A percentile compares a stretch with the other conserved stretches of the same genome.
phyloP scores from a whole-genome alignment of 2,329 filamentous ascomycete genomes.

The Colletotrichum scovillei region DNA sequence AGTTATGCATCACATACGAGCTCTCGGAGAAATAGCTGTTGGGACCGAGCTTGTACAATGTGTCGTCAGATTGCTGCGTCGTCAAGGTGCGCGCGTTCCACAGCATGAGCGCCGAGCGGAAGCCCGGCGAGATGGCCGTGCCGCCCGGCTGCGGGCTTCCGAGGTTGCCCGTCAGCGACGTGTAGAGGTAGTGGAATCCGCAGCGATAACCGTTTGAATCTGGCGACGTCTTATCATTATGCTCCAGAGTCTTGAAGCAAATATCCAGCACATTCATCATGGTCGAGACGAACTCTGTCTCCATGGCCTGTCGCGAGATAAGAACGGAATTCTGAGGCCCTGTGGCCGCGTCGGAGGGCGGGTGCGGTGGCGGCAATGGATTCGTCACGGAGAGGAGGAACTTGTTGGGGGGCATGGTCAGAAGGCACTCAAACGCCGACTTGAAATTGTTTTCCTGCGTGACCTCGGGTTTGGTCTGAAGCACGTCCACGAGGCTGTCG shows the following conservation, averaged over 20 bases:
- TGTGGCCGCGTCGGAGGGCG: constrained; percentile 27
- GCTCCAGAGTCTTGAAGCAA: constrained; percentile 27
- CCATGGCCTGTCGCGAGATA: constrained; percentile 30
- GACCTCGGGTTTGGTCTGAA: no score
- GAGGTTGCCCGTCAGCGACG: constrained; percentile 32
- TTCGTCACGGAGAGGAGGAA: constrained; percentile 24
- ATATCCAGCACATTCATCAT: constrained; percentile 35
- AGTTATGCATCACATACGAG: constrained; percentile 3
- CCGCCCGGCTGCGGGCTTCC: constrained; percentile 29
- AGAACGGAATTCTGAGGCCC: constrained; percentile 35
- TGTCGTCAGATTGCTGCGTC: not conserved
- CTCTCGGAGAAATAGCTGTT: constrained; percentile 11
- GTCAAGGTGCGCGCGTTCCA: constrained; percentile 3
- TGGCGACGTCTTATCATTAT: constrained; percentile 23
- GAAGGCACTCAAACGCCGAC: no score
- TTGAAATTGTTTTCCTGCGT: no score
- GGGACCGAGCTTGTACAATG: not conserved
- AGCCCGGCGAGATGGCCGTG: constrained; percentile 13
- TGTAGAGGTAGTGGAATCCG: constrained; percentile 36
- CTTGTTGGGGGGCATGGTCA: constrained; percentile 32
- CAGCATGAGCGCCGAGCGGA: not conserved
- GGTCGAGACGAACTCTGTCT: constrained; percentile 29
- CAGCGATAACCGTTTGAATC: constrained; percentile 11
- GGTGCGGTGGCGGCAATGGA: constrained; percentile 28
- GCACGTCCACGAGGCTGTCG: no score